Evolutionary conservation across 2,329 filamentous ascomycete species (phyloP).

Genomic region (Epichloe festucae): DNA sequence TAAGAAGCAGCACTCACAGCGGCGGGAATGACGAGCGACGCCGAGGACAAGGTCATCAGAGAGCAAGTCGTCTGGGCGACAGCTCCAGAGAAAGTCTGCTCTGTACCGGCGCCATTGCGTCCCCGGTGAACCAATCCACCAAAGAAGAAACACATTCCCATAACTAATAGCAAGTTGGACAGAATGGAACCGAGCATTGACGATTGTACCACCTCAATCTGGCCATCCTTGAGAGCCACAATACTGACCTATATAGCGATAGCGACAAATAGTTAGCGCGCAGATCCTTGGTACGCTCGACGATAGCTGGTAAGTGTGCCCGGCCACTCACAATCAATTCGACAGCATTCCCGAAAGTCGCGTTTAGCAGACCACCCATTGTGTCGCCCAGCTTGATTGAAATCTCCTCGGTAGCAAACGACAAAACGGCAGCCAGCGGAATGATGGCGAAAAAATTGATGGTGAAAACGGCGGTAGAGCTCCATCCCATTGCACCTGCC

Average conservation of each 20-base stretch:
- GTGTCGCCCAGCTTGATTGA: conserved; percentile 60
- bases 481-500: conserved; percentile 49
- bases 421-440: conserved; percentile 59
- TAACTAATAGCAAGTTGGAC: conserved; percentile 81
- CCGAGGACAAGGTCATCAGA: conserved; percentile 62
- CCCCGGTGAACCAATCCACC: conserved; percentile 54
- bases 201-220: conserved; percentile 94
- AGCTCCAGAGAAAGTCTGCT: conserved; percentile 63
- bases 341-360: conserved; percentile 69
- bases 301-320: neutral
- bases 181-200: conserved; percentile 95
- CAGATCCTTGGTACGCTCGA: too few relatives aligned
- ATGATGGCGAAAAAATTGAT: conserved; percentile 80
- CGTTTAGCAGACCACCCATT: conserved; percentile 60
- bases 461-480: conserved; percentile 54
- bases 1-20: conserved; percentile 30
- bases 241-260: conserved; percentile 61
- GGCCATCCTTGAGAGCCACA: conserved; percentile 68
- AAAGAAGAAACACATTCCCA: conserved; percentile 69
- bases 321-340: conserved; percentile 53
- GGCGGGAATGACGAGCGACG: conserved; percentile 67
- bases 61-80: conserved; percentile 68
- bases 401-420: conserved; percentile 68
- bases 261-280: conserved; percentile 1
- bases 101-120: conserved; percentile 41